A percentile compares a stretch with the other conserved stretches of the same genome.
Conservation (phyloP, 2,329 filamentous ascomycete species). For the Botryosphaeria dothidea region DNA sequence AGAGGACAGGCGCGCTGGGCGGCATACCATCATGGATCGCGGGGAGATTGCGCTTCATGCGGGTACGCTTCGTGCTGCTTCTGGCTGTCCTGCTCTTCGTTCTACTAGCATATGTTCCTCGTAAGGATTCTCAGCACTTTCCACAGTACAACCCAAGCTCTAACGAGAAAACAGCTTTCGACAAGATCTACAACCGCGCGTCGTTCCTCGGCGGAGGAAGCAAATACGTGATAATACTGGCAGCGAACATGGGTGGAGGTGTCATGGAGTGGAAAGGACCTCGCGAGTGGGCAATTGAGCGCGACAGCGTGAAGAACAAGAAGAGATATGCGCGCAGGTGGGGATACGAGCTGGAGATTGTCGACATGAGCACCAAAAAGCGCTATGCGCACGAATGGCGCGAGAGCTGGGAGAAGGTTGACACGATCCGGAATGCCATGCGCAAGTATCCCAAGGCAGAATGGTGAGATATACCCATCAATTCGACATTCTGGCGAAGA, state of each 20-base stretch:
- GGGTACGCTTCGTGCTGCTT: constrained; percentile 62
- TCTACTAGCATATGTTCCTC: constrained; percentile 69
- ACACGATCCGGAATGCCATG: constrained; percentile 84
- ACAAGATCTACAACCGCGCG: constrained; percentile 68
- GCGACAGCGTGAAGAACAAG: constrained; percentile 95
- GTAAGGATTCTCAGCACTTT: constrained; percentile 58
- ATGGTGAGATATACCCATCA: constrained; percentile 64
- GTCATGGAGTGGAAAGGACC: constrained; percentile 99
- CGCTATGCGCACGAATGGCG: constrained; percentile 98
- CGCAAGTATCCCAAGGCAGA: constrained; percentile 93
- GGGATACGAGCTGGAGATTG: constrained; percentile 95
- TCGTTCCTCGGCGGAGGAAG: constrained; percentile 77
- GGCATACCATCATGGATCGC: constrained; percentile 40
- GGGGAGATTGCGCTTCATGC: constrained; percentile 64
- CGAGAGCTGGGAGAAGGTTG: constrained; percentile 99
- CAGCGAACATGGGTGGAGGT: constrained; percentile 90
- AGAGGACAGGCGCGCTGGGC: constrained; percentile 35
- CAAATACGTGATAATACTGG: constrained; percentile 91
- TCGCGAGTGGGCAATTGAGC: constrained; percentile 95
- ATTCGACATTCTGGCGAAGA: neutral
- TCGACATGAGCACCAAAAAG: constrained; percentile 99
- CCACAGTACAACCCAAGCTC: neutral
- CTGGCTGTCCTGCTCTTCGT: constrained; percentile 62
- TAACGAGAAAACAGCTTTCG: constrained; percentile 49
- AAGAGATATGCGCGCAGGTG: constrained; percentile 80